Evolutionary conservation across 306 rosid species (phyloP).

Genomic region (Lathyrus aphaca): DNA sequence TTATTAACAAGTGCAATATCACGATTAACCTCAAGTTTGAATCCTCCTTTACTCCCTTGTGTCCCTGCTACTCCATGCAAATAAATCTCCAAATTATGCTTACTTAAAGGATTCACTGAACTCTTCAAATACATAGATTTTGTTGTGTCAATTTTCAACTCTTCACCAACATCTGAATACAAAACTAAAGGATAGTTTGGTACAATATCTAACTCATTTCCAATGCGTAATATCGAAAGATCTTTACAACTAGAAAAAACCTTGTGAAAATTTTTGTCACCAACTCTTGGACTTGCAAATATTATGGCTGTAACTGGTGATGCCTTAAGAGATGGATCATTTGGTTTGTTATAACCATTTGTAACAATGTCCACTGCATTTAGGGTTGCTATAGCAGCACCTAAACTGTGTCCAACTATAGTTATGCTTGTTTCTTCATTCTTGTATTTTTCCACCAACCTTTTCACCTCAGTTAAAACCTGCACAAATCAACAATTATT

Average conservation of each 20-base stretch:
- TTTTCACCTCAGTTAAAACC: slow-evolving; percentile 72
- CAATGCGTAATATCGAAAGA: slow-evolving; percentile 51
- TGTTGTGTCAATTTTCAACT: slow-evolving; percentile 58
- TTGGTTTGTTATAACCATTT: slow-evolving; percentile 58
- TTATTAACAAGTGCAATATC: slow-evolving; percentile 74
- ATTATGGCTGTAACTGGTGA: slow-evolving; percentile 66
- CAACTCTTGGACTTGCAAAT: slow-evolving; percentile 82
- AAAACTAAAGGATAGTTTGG: slow-evolving; percentile 74
- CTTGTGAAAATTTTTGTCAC: slow-evolving; percentile 61
- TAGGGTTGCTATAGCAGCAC: slow-evolving; percentile 81
- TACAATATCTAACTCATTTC: slow-evolving; percentile 68
- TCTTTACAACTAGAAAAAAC: slow-evolving; percentile 46
- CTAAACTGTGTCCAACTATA: slow-evolving; percentile 79
- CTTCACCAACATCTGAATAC: slow-evolving; percentile 71
- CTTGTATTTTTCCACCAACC: slow-evolving; percentile 67
- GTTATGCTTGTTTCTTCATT: slow-evolving; percentile 86
- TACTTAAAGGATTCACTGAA: slow-evolving; percentile 58
- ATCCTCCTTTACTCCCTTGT: slow-evolving; percentile 62
- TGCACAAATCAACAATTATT: slow-evolving; percentile 21
- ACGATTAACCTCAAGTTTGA: slow-evolving; percentile 59
- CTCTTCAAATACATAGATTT: slow-evolving; percentile 70
- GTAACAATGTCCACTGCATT: slow-evolving; percentile 75
- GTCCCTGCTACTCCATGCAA: slow-evolving; percentile 90
- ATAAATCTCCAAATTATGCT: slow-evolving; percentile 84
- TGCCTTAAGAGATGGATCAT: slow-evolving; percentile 30